Percentiles rank a stretch among this genome's conserved stretches.
Evolutionary conservation across 441 rosid genomes (phyloP).

Genomic region (Corymbia citriodora): DNA sequence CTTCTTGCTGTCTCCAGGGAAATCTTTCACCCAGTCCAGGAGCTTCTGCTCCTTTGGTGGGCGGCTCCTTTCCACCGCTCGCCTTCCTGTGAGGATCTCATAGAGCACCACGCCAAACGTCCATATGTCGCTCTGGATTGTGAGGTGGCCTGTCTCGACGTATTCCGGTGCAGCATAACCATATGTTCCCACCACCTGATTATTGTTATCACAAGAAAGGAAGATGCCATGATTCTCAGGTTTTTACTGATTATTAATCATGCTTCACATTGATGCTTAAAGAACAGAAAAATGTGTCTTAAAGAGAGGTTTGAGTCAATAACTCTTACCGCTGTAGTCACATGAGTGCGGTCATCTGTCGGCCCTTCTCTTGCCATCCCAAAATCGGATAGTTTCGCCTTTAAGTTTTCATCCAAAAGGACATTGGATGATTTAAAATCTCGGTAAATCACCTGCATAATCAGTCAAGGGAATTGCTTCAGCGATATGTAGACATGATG

Average conservation of each 20-base stretch:
- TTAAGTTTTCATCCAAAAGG: slow-evolving; percentile 40
- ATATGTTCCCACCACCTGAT: slow-evolving; percentile 41
- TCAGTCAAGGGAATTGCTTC: neutral
- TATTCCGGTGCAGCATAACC: slow-evolving; percentile 64
- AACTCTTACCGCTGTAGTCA: slow-evolving; percentile 37
- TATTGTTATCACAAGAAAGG: neutral
- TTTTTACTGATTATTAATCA: neutral
- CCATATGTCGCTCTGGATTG: slow-evolving; percentile 41
- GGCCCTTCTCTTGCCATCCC: slow-evolving; percentile 66
- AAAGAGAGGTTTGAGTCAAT: neutral
- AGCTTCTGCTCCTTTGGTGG: slow-evolving; percentile 39
- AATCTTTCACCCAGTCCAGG: slow-evolving; percentile 48
- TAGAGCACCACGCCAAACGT: slow-evolving; percentile 56
- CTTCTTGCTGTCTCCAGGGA: slow-evolving; percentile 29
- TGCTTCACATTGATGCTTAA: neutral
- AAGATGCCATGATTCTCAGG: neutral
- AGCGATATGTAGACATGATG: neutral
- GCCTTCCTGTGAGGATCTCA: slow-evolving; percentile 51
- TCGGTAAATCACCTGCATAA: slow-evolving; percentile 44
- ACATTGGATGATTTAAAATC: slow-evolving; percentile 58
- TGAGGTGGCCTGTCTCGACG: slow-evolving; percentile 48
- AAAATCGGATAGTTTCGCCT: slow-evolving; percentile 48
- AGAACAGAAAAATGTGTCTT: neutral
- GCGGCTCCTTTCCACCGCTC: slow-evolving; percentile 35
- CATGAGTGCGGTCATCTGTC: slow-evolving; percentile 37